Evolutionary conservation across 2,329 filamentous ascomycete genomes (phyloP), one percentile per base, ranked within the genome.

Genomic region (Exophiala xenobiotica): DNA sequence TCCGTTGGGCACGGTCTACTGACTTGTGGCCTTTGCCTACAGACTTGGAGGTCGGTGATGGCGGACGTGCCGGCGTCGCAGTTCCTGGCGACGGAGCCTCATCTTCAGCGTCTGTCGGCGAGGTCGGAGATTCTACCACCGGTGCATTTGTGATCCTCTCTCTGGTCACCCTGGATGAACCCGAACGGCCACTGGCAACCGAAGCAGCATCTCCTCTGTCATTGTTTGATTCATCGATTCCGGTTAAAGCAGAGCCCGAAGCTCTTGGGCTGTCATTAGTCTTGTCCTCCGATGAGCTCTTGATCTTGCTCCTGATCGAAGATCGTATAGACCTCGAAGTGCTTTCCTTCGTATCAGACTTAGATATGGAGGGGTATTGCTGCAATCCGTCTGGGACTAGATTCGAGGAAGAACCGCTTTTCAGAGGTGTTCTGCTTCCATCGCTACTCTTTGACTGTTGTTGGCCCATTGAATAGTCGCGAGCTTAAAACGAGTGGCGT

Each of bases 291-390:
- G 88, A 2, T 88, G 90, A 54, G 96, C 96, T 57, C 51, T 59
- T 61, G 43, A 62, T 59, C 73, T 96, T 96, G 56, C 90, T 95
- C 54, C 89, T 82, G 61, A 97, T 80, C 6, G 81, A 81, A 31
- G 84, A 86, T 61, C 88, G 83, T 69, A 96, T 85, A 3, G 91
- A 96, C 59, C 90, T 87, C 24, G 87, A 83, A 24, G 53, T 52
- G 5, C 90, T 96, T 60, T 96, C 91, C 68, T 91, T 92, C 22
- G 92, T 97, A 67, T 97, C 92, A 50, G 90, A 90, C 68, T 87
- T 87, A 73, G 86, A 88, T 68, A 97, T 92, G 22, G 92, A 96
- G 22, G 91, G 92, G 70, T 93, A 95, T 23, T 89, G 88, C 69
- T 90, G 86, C 53, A 96, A 75, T 55, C 80, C 77, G 29, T 87